Evolutionary conservation across 768 basidiomycete genomes (phyloP).

Genomic region (Suillus brevipes): DNA sequence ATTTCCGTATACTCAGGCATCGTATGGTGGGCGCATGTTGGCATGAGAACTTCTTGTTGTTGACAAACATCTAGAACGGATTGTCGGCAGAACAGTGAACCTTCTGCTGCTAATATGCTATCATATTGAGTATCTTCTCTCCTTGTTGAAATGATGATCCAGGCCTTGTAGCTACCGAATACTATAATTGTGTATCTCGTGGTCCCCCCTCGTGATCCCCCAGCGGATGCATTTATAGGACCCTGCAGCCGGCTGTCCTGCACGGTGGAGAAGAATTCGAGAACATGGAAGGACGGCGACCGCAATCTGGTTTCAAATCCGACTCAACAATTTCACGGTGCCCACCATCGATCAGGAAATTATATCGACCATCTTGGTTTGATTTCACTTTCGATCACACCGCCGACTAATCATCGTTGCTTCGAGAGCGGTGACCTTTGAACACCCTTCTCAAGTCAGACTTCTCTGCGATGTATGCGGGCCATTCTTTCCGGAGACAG

Average conservation of each 20-base stretch:
- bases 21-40: neutral
- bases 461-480: conserved; percentile 4
- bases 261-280: neutral
- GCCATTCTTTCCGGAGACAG: neutral
- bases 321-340: neutral
- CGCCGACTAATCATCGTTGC: neutral
- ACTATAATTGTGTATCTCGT: neutral
- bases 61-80: neutral
- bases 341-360: neutral
- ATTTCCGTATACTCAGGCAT: neutral
- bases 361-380: neutral
- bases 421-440: neutral
- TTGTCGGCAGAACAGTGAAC: neutral
- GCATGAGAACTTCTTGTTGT: neutral
- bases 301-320: neutral
- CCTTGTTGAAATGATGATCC: neutral
- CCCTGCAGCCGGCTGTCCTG: neutral
- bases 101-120: neutral
- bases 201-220: neutral
- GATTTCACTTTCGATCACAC: neutral
- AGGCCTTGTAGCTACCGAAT: neutral
- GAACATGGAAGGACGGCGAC: conserved; percentile 1
- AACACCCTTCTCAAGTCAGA: neutral
- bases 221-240: neutral
- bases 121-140: neutral